These are phyloP conservation scores for Amanita rubescens DNA, from an alignment of 768 basidiomycete species.

Conservation along the genomic window DNA sequence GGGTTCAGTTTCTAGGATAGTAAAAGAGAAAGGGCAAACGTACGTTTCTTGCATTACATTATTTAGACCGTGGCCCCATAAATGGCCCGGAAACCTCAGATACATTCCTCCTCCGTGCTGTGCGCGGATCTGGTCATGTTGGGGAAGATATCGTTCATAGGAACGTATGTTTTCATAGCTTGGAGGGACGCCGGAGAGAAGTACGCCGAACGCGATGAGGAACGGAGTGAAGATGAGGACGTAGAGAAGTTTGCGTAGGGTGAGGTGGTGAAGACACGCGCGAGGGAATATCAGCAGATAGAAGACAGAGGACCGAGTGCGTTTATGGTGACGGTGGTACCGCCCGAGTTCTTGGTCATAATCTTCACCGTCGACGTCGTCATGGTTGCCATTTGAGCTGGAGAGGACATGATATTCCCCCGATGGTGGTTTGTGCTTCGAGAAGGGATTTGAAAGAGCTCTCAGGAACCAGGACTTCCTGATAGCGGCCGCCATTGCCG, in stretches of 20 bases:
- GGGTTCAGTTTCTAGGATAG: neutral
- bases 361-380: neutral
- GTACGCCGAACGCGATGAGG: constrained; percentile 20
- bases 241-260: constrained; percentile 2
- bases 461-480: neutral
- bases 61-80: constrained; percentile 58
- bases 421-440: neutral
- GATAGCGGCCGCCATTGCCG: neutral
- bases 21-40: constrained; percentile 19
- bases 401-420: neutral
- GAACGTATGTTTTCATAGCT: constrained; percentile 27
- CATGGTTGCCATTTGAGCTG: neutral
- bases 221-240: constrained; percentile 1
- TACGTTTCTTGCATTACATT: constrained; percentile 58
- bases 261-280: neutral
- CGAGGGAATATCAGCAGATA: neutral
- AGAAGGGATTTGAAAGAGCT: neutral
- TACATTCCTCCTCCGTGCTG: constrained; percentile 22
- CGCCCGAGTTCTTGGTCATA: neutral
- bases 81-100: constrained; percentile 43
- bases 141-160: constrained; percentile 30
- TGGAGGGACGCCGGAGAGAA: constrained; percentile 33
- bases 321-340: neutral
- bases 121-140: constrained; percentile 23
- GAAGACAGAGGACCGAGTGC: neutral